Evolutionary conservation across 169 alveolate genomes (phyloP).

Genomic region (Hepatocystis sp.): DNA sequence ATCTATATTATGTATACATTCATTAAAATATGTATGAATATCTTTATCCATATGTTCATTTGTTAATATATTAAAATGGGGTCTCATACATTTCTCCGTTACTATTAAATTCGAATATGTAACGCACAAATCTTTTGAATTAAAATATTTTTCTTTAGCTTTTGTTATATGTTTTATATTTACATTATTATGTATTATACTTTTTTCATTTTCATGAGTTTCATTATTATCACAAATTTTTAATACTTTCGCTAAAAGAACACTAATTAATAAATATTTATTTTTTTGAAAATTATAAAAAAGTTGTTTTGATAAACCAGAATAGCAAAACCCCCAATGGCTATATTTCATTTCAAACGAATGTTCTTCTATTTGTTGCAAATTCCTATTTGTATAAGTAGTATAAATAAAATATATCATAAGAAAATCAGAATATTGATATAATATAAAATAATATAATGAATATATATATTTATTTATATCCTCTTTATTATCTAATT

Average conservation of each 20-base stretch:
- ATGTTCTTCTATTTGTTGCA: conserved; percentile 17
- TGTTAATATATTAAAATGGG: conserved; percentile 32
- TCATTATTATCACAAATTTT: no score
- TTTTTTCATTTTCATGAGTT: conserved; percentile 3
- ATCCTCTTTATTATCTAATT: conserved; percentile 14
- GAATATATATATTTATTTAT: conserved; percentile 29
- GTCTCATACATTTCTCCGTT: conserved; percentile 14
- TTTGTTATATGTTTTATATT: conserved; percentile 33
- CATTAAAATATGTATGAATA: conserved; percentile 19
- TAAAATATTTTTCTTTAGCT: conserved; percentile 29
- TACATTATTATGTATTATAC: conserved; percentile 37
- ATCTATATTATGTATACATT: conserved; percentile 26
- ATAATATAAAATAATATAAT: conserved; percentile 40
- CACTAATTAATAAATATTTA: conserved; percentile 23
- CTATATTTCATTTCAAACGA: conserved; percentile 48
- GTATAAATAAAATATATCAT: conserved; percentile 50
- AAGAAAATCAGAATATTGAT: conserved; percentile 57
- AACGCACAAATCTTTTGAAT: conserved; percentile 5
- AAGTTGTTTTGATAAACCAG: conserved; percentile 37
- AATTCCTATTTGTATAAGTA: conserved; percentile 46
- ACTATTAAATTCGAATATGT: conserved; percentile 21
- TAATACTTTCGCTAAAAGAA: conserved; percentile 24
- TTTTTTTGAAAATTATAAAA: conserved; percentile 53
- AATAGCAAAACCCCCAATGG: conserved; percentile 35
- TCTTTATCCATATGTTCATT: conserved; percentile 16